phyloP scores from a whole-genome alignment of 1,139 yeast genomes.

The Magnusiomyces starmeri region DNA sequence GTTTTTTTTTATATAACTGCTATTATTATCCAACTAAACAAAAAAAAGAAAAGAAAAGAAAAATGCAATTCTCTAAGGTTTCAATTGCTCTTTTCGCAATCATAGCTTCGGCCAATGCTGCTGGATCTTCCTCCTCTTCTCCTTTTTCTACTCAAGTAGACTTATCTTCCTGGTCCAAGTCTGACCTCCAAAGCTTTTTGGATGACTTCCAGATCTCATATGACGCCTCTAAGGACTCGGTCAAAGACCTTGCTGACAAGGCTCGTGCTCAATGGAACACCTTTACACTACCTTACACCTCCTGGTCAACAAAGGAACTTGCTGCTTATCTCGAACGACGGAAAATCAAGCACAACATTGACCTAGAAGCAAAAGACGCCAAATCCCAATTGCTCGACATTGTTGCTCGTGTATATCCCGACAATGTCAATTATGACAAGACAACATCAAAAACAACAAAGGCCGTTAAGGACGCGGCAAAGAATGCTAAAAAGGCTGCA shows the following conservation, averaged over 20 bases:
- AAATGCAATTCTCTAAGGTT: neutral
- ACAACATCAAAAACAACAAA: neutral
- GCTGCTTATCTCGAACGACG: neutral
- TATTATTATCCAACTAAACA: too few relatives aligned
- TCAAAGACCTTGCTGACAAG: neutral
- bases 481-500: neutral
- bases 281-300: neutral
- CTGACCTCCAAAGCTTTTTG: slow-evolving; percentile 1
- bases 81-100: neutral
- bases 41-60: too few relatives aligned
- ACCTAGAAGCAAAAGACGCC: neutral
- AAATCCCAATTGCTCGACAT: neutral
- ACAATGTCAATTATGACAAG: neutral
- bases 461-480: too few relatives aligned
- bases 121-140: neutral
- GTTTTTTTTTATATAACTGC: too few relatives aligned
- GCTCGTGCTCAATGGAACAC: slow-evolving; percentile 5
- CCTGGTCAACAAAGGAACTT: slow-evolving; percentile 1
- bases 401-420: neutral
- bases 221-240: neutral
- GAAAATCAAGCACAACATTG: neutral
- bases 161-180: neutral
- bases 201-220: neutral
- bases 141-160: neutral
- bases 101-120: neutral